Evolutionary conservation across 2,329 filamentous ascomycete genomes (phyloP).

Genomic region (Aureobasidium pullulans): DNA sequence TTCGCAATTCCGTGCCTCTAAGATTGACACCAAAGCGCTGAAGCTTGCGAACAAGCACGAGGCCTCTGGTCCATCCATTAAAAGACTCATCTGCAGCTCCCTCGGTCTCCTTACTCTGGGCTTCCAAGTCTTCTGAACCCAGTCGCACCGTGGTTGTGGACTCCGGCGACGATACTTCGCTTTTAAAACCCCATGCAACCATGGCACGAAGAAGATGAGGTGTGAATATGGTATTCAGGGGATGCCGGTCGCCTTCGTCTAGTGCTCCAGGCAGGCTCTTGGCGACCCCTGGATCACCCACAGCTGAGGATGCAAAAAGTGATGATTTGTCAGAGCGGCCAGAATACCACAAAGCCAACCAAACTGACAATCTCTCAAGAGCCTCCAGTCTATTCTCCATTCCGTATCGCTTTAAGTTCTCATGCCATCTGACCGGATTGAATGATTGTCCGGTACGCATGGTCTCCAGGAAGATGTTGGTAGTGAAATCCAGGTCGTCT

Average conservation of each 20-base stretch:
- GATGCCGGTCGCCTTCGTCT: background rate
- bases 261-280: background rate
- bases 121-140: background rate
- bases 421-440: constrained; percentile 46
- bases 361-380: constrained; percentile 44
- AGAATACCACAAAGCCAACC: constrained; percentile 34
- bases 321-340: background rate
- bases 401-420: constrained; percentile 53
- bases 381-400: constrained; percentile 48
- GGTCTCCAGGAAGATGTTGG: constrained; percentile 42
- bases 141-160: background rate
- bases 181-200: constrained; percentile 28
- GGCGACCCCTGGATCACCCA: background rate
- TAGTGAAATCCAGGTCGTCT: constrained; percentile 38
- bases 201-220: constrained; percentile 24
- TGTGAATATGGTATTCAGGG: constrained; percentile 20
- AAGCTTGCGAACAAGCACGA: constrained; percentile 23
- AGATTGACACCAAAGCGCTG: constrained; percentile 20
- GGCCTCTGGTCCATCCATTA: constrained; percentile 25
- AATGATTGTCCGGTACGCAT: constrained; percentile 34
- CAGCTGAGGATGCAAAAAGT: no score
- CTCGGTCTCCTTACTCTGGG: background rate
- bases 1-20: constrained; percentile 16
- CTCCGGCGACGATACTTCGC: constrained; percentile 2
- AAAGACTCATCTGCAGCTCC: background rate